Evolutionary conservation across 139 green algal species (phyloP).

Genomic region (Micractinium sp.): DNA sequence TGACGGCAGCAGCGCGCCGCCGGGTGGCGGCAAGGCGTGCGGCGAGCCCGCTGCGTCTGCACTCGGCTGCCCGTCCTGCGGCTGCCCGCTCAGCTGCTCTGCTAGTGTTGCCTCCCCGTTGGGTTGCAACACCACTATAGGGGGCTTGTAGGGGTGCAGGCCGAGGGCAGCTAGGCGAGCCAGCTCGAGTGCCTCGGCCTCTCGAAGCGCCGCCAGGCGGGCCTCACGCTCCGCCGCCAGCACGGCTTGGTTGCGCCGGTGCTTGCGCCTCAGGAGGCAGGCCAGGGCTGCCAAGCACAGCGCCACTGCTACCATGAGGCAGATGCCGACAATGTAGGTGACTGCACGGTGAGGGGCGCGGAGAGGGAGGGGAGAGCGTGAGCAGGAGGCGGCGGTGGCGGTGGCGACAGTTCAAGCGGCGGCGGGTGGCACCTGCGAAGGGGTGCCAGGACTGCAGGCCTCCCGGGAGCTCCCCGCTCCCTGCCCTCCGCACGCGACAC

Average conservation of each 20-base stretch:
- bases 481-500: too few species aligned
- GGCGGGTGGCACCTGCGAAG: not conserved
- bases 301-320: not conserved
- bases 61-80: too few species aligned
- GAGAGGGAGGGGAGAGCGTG: not conserved
- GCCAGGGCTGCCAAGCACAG: not conserved
- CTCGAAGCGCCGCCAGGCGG: not conserved
- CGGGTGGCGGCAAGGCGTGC: too few species aligned
- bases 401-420: not conserved
- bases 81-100: not conserved
- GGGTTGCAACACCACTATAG: conserved; percentile 15
- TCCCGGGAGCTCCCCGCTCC: too few species aligned
- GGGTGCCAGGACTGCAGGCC: too few species aligned
- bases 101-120: conserved; percentile 12
- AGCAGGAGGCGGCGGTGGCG: not conserved
- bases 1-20: too few species aligned
- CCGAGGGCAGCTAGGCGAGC: not conserved
- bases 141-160: not conserved
- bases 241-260: not conserved
- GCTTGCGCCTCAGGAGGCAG: not conserved
- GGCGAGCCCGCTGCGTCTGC: too few species aligned
- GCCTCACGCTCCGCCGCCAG: not conserved
- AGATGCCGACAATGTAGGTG: conserved; percentile 6
- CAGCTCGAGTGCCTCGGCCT: not conserved
- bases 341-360: not conserved